Evolutionary conservation across 164 flowering plant genomes (phyloP), one percentile per base, ranked within the genome.

Genomic region (Hamamelis virginiana): DNA sequence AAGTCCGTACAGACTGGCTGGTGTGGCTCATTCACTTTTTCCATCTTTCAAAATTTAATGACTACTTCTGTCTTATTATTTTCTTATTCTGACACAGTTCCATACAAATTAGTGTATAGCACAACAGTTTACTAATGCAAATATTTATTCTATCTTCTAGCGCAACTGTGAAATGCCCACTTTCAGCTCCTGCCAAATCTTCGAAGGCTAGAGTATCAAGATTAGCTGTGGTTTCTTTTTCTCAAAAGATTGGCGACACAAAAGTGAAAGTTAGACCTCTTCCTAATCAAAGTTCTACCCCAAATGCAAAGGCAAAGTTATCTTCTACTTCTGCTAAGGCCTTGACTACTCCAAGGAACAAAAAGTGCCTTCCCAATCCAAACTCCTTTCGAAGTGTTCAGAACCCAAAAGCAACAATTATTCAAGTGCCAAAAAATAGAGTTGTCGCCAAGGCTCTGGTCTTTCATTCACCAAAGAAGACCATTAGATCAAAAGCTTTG

Each of bases 131-230:
- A 18, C 64, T 28, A 38, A 41, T 60, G 21, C 18, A 6, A 60
- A 1, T 33, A 26, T 53, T 11, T 47, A 22, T 70, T 61, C 66
- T 18, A 26, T 69, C 23, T 43, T 79, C 12, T 57, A 87, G 96
- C 59, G 60, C 73, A 25, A 75, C 52, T 8, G 21, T 67, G 76
- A 89, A 90, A 77, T 91, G 92, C 80, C 97, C 97, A 1, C 84
- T 51, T 23, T 84, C 98, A 19, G 98, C 91, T 62, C 98, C 97
- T 33, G 83, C 97, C 33, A 94, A 92, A 74, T 63, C 91, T 46
- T 81, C 94, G 23, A 89, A 77, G 78, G 62, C 87, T 43, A 84
- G 91, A 78, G 4, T 85, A n/a, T 76, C 96, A 41, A 88, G 82
- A 74, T 74, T 88, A 65, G 85, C 85, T 0, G 56, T 80, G 44